Conservation (phyloP, 257 asterid species). For the Schizonepeta tenuifolia region DNA sequence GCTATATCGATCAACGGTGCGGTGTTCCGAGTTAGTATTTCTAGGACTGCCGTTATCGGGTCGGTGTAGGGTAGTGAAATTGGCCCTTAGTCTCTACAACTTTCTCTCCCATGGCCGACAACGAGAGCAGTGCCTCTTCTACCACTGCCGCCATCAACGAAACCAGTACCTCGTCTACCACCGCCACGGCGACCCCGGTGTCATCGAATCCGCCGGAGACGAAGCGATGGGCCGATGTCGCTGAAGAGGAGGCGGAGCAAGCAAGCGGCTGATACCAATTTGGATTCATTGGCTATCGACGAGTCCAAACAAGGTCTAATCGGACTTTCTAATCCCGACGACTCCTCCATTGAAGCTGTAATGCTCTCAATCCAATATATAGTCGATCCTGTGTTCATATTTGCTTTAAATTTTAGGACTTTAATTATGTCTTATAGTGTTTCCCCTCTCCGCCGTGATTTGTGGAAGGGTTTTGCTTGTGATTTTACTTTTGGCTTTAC, state of each 20-base stretch:
- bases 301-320: conserved; percentile 40
- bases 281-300: conserved; percentile 39
- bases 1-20: too few relatives aligned
- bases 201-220: conserved; percentile 33
- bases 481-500: conserved; percentile 1
- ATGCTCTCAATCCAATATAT: conserved; percentile 2
- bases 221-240: conserved; percentile 66
- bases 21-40: too few relatives aligned
- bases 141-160: conserved; percentile 25
- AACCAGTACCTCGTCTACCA: neutral
- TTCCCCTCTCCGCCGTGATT: conserved; percentile 4
- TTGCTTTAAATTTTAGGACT: neutral
- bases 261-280: neutral
- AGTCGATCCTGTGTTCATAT: conserved; percentile 25
- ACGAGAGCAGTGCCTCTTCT: conserved; percentile 9
- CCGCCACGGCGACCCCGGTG: neutral
- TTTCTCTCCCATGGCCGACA: conserved; percentile 42
- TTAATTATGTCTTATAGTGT: neutral
- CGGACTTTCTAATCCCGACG: conserved; percentile 61
- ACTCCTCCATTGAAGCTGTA: conserved; percentile 59
- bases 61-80: too few relatives aligned
- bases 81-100: neutral
- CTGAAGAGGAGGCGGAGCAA: conserved; percentile 42
- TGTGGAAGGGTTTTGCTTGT: neutral
- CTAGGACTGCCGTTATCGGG: too few relatives aligned